Evolutionary conservation across 1,284 basidiomycete genomes (phyloP).

Genomic region (Dichomitus squalens): DNA sequence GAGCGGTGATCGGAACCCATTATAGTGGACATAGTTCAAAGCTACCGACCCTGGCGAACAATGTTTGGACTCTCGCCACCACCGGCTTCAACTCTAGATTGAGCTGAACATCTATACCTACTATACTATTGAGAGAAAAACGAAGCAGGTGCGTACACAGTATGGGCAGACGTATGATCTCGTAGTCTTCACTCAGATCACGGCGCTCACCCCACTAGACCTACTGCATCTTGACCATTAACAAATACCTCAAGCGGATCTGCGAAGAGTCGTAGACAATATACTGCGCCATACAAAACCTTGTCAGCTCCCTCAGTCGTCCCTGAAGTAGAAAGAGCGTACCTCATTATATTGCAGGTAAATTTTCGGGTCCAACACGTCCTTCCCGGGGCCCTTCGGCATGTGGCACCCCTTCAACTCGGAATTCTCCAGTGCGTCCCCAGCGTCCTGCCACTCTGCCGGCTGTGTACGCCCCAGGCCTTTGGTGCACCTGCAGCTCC

Average conservation of each 20-base stretch:
- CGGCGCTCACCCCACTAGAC: background rate
- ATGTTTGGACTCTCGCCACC: no score
- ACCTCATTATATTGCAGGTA: constrained; percentile 60
- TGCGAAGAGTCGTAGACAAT: constrained; percentile 44
- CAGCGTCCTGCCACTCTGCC: constrained; percentile 62
- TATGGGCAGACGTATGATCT: background rate
- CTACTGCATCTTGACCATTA: constrained; percentile 45
- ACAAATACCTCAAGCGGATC: constrained; percentile 43
- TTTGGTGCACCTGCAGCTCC: constrained; percentile 56
- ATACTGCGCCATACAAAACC: constrained; percentile 26
- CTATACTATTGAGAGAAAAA: no score
- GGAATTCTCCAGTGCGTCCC: constrained; percentile 48
- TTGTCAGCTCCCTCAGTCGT: background rate
- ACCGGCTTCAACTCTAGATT: no score
- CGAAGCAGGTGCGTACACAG: no score
- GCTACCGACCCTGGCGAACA: no score
- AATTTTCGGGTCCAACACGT: constrained; percentile 33
- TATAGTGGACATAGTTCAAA: no score
- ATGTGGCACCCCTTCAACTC: constrained; percentile 57
- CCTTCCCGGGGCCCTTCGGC: constrained; percentile 52
- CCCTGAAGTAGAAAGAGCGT: constrained; percentile 14
- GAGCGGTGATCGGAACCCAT: no score
- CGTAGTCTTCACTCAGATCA: background rate
- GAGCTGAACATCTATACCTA: no score
- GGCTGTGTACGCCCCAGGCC: constrained; percentile 56